These are phyloP conservation scores for Colletotrichum tropicale DNA, from an alignment of 2,329 filamentous ascomycete species.

Conservation along the genomic window DNA sequence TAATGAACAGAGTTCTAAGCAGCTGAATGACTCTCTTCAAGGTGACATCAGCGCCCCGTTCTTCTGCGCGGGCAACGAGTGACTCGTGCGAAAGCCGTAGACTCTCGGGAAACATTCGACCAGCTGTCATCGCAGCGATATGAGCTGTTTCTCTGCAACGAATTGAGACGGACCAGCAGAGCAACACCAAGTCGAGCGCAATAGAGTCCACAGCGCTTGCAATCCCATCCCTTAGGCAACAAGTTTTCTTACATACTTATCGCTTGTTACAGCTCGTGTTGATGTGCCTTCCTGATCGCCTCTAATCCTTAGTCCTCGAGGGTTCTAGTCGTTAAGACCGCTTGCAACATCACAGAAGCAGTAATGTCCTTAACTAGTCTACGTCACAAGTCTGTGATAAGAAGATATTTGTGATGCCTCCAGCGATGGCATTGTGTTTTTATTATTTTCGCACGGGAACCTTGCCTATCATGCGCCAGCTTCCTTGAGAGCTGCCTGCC, in stretches of 20 bases:
- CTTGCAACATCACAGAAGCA: not conserved
- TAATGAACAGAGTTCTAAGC: not conserved
- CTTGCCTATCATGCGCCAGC: conserved; percentile 1
- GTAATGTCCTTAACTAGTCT: not conserved
- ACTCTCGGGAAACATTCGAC: not conserved
- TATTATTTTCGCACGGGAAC: not conserved
- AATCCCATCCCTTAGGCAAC: not conserved
- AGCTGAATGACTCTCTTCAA: not conserved
- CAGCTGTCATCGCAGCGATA: not conserved
- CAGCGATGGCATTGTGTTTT: not conserved
- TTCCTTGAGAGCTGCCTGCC: conserved; percentile 15
- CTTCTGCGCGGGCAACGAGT: not conserved
- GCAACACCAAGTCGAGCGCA: not conserved
- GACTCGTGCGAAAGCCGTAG: not conserved
- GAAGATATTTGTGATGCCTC: not conserved
- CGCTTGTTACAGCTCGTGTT: not conserved
- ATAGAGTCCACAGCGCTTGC: not conserved
- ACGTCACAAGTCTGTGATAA: not conserved
- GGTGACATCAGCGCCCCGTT: not conserved
- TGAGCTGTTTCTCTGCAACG: not conserved
- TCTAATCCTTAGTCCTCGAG: not conserved
- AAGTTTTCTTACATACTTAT: not conserved
- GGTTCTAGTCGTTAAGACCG: not conserved
- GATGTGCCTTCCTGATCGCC: not conserved
- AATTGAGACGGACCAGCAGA: not conserved